Evolutionary conservation across 768 basidiomycete species (phyloP), one percentile per base, ranked within the genome.

Genomic region (Phanerochaete carnosa): DNA sequence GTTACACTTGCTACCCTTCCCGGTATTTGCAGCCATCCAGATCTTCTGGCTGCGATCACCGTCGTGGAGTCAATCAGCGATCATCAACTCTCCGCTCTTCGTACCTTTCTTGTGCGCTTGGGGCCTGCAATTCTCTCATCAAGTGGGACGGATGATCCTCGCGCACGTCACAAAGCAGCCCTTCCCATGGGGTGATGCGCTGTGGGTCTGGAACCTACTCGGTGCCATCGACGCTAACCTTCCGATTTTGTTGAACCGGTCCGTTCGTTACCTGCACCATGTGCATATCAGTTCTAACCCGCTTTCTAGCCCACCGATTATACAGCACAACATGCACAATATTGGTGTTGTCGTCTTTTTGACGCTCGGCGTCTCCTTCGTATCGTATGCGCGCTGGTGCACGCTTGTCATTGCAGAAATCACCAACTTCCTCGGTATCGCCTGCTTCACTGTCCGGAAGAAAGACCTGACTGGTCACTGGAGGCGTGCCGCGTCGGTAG

Each of bases 381-480:
- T 86, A 67, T 81, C 83, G 45, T 96, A 93, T 67, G 84, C 80
- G 26, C 81, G 89, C 46, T 95, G 95, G 73, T 90, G 88, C 66
- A 80, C 83, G 29, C 77, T 89, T n/a, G 93, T 95, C 58, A 94
- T 95, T 66, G 75, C 73, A 61, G 90, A 95, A 65, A 93, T 98
- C 74, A 96, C 94, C 59, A 84, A 94, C 61, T 89, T 89, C 74
- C 82, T 96, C 62, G 96, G 96, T 13, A 94, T 97, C 66, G 96
- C 94, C 1, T 98, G 94, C 76, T 94, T 97, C 69, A 94, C 91
- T 16, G 94, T 97, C 47, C 80, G 87, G 57, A 95, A 92, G 77
- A 91, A 86, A 81, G 92, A 94, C 64, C 76, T 76, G 37, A 72
- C 81, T 49, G 89, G 90, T 12, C 75, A 80, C 19, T 92, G 90